phyloP scores from a whole-genome alignment of 345 rosid genomes.

The Eucalyptus curtisii region DNA sequence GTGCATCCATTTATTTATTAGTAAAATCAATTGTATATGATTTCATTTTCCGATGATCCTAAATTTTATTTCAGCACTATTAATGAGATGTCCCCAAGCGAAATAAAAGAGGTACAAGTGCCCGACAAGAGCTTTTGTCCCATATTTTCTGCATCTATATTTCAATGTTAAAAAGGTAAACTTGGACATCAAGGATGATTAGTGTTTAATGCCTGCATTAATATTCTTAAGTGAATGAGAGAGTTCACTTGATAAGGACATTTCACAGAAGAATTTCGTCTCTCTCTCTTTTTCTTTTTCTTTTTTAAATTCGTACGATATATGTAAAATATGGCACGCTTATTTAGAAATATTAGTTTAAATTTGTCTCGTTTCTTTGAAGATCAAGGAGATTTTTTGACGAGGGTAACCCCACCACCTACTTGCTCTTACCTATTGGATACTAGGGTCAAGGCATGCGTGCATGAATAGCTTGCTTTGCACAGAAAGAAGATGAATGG shows the following conservation, averaged over 20 bases:
- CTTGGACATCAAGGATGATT: neutral
- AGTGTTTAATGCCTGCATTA: neutral
- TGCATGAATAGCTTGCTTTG: neutral
- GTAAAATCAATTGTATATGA: neutral
- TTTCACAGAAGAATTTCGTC: neutral
- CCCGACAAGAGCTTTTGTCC: neutral
- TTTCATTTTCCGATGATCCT: neutral
- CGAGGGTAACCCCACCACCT: neutral
- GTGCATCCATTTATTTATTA: neutral
- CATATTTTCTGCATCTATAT: neutral
- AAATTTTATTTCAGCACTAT: neutral
- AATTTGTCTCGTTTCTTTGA: neutral
- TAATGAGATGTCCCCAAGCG: neutral
- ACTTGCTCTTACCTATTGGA: neutral
- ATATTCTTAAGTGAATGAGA: neutral
- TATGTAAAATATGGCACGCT: neutral
- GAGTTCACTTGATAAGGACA: neutral
- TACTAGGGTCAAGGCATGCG: neutral
- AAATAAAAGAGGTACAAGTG: neutral
- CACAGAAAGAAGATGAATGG: neutral
- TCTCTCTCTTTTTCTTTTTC: too few relatives aligned
- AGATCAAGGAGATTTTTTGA: neutral
- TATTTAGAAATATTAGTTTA: neutral
- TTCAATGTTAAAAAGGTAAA: neutral
- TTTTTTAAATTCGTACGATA: neutral